Percentiles rank a stretch among this genome's conserved stretches.
phyloP scores from a whole-genome alignment of 2,329 filamentous ascomycete genomes.

The Xylaria sp. region DNA sequence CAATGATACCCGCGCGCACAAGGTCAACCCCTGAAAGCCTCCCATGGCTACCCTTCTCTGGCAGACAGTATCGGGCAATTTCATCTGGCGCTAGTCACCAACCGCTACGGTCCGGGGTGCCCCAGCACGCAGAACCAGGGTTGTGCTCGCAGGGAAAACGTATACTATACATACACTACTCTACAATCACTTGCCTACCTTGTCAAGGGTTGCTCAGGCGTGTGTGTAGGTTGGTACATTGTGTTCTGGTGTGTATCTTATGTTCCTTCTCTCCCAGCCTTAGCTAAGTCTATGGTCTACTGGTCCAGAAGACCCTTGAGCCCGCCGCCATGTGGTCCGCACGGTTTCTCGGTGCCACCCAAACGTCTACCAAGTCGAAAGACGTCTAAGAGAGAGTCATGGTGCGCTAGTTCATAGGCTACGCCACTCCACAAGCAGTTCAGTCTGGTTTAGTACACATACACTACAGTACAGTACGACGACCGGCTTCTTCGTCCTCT shows the following conservation, averaged over 20 bases:
- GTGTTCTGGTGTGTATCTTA: background rate
- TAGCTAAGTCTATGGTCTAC: slow-evolving; percentile 24
- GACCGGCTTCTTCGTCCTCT: slow-evolving; percentile 43
- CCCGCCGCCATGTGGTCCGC: slow-evolving; percentile 46
- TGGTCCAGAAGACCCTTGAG: slow-evolving; percentile 46
- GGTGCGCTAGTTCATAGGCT: slow-evolving; percentile 40
- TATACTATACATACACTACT: background rate
- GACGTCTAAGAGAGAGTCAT: slow-evolving; percentile 32
- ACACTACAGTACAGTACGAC: slow-evolving; percentile 34
- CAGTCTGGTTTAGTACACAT: slow-evolving; percentile 42
- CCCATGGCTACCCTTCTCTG: slow-evolving; percentile 41
- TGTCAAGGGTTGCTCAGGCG: slow-evolving; percentile 31
- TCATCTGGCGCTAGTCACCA: slow-evolving; percentile 54
- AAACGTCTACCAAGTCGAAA: slow-evolving; percentile 42
- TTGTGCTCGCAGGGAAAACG: slow-evolving; percentile 2
- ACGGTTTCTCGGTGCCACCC: slow-evolving; percentile 44
- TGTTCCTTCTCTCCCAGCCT: slow-evolving; percentile 1
- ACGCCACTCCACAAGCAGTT: slow-evolving; percentile 45
- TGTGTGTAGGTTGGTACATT: background rate
- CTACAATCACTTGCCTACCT: slow-evolving; percentile 28
- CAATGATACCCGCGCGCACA: slow-evolving; percentile 49
- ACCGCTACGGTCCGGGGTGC: slow-evolving; percentile 50
- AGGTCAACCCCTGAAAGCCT: slow-evolving; percentile 49
- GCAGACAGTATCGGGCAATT: slow-evolving; percentile 54
- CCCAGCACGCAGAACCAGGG: slow-evolving; percentile 15